Base-by-base conservation (phyloP, 2,329 filamentous ascomycete genomes). In the Cladophialophora bantiana region DNA sequence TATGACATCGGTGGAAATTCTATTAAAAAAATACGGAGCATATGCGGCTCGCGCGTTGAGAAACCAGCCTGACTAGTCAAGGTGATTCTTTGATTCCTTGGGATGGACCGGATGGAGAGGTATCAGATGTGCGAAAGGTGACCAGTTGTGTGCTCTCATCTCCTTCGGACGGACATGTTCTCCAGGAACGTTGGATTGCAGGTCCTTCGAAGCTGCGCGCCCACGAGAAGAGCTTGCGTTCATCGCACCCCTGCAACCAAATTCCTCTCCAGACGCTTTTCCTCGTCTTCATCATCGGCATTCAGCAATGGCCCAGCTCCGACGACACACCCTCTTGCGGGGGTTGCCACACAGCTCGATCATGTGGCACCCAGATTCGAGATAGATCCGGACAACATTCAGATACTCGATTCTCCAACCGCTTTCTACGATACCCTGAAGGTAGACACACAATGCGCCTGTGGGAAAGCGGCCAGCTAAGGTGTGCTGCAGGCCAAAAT, bases 371-470 rank as follows among this genome's bases (percentile, higher is more conserved):
- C 95, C n/a, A 90, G 91, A 53, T 97, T 99, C 73, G 91, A 94
- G 76, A 84, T 99, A 32, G 83, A 89, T 32, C 92, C 93, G 1
- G 91, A 92, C 4, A 88, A 94, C 66, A 90, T 99, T 58, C 84
- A 86, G 10, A 90, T 99, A 20, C 79, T 99, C 12, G 86, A 89
- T 73, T 90, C 90, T 2, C 95, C 95, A 0, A 80, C 86, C n/a
- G 91, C 94, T 61, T 99, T 99, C 77, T 99, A 97, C 79, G 88
- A 91, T 73, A 92, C 90, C 7, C 82, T 99, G 66, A 97, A 97
- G 88, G 92, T 93, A 64, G 35, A 53, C n/a, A 38, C 32, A 54
- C 15, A 57, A 34, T 45, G 59, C 50, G 42, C 15, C 55, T 54
- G 35, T 50, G 50, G 59, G n/a, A 38, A 45, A 38, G 50, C 70